Evolutionary conservation across 176 grass and related monocot genomes (phyloP).

Genomic region (Oryza officinalis): DNA sequence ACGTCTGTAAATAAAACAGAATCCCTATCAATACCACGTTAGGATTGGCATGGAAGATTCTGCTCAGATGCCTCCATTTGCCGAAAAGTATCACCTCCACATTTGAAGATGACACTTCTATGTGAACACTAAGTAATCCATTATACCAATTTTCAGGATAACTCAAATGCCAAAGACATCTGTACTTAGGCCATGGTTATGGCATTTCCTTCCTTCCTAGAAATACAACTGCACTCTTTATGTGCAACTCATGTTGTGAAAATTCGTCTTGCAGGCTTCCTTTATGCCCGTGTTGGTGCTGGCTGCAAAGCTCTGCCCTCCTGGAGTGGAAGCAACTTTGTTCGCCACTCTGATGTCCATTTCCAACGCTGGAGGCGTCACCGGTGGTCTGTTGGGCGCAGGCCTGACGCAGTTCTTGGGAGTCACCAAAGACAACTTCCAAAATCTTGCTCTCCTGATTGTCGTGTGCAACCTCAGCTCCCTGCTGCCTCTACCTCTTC

Average conservation of each 20-base stretch:
- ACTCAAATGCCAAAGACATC: not conserved
- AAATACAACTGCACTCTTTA: not conserved
- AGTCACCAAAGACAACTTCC: conserved; percentile 75
- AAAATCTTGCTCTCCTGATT: conserved; percentile 66
- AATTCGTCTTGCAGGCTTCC: conserved; percentile 59
- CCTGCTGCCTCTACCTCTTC: conserved; percentile 81
- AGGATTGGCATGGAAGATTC: not conserved
- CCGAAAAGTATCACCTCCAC: not conserved
- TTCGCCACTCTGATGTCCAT: conserved; percentile 98
- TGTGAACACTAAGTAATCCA: not conserved
- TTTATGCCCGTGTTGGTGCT: conserved; percentile 96
- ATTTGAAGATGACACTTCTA: not conserved
- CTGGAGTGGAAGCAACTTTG: conserved; percentile 82
- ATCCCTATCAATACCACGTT: not conserved
- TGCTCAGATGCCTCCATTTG: not conserved
- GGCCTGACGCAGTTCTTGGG: conserved; percentile 82
- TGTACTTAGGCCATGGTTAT: not conserved
- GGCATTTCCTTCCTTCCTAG: not conserved
- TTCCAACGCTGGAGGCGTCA: conserved; percentile 78
- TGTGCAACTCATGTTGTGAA: not conserved
- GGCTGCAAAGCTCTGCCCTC: conserved; percentile 80
- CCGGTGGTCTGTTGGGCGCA: conserved; percentile 71
- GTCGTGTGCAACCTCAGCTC: conserved; percentile 80
- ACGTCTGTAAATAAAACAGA: not conserved
- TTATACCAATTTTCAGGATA: not conserved